Percentiles rank a stretch among this genome's conserved stretches.
These are phyloP conservation scores for Pigoraptor vietnamica DNA, from an alignment of 78 protist genomes.

Conservation along the genomic window DNA sequence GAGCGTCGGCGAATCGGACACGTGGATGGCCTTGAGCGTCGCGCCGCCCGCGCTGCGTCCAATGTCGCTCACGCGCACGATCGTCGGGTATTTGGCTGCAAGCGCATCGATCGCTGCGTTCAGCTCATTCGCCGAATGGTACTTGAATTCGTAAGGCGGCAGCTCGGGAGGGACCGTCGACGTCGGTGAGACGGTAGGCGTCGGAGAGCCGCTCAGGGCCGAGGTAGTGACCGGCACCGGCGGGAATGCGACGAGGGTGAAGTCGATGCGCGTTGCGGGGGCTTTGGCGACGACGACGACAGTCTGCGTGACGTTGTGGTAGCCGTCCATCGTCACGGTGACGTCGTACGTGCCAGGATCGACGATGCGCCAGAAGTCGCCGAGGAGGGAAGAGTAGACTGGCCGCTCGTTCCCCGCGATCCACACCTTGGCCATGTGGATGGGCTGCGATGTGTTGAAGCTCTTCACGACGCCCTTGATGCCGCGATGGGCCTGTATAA, in stretches of 20 bases:
- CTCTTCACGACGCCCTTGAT: not conserved
- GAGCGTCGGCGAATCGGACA: not conserved
- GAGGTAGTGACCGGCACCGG: not conserved
- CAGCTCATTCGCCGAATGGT: not conserved
- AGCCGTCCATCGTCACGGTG: not conserved
- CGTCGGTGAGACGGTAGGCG: not conserved
- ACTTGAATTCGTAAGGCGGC: not conserved
- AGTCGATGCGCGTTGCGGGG: not conserved
- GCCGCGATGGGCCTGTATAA: not conserved
- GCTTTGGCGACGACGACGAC: not conserved
- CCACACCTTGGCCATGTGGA: not conserved
- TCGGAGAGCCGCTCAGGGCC: not conserved
- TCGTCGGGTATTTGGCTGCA: not conserved
- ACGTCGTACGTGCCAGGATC: not conserved
- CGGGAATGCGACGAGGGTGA: not conserved
- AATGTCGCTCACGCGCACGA: not conserved
- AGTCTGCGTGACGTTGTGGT: not conserved
- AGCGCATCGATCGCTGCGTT: not conserved
- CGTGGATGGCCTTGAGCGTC: not conserved
- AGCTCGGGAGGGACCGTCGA: not conserved
- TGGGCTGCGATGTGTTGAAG: not conserved
- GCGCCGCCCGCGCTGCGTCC: not conserved
- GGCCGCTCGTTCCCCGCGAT: not conserved
- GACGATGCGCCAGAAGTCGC: not conserved
- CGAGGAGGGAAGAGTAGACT: not conserved